These are phyloP conservation scores for Aspergillus floridensis DNA, from an alignment of 2,329 filamentous ascomycete genomes.

Conservation along the genomic window DNA sequence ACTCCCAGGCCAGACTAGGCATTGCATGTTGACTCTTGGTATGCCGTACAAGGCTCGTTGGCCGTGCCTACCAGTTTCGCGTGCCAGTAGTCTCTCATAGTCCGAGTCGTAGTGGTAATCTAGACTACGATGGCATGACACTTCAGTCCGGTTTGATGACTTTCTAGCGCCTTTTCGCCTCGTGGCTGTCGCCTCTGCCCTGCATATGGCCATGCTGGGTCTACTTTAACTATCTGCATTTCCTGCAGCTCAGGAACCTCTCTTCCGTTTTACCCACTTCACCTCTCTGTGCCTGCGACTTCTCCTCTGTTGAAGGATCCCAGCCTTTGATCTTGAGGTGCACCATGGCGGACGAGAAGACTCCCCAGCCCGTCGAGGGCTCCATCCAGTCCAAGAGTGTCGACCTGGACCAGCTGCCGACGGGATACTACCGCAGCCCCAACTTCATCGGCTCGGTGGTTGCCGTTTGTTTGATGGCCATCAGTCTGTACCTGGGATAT, in stretches of 20 bases:
- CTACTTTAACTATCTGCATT: neutral
- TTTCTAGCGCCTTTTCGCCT: neutral
- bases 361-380: neutral
- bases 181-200: neutral
- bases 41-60: neutral
- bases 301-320: neutral
- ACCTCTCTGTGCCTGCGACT: neutral
- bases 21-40: neutral
- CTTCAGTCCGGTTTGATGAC: neutral
- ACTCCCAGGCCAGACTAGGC: neutral
- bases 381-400: neutral
- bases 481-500: constrained; percentile 24
- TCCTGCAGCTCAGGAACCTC: neutral
- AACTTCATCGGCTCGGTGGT: constrained; percentile 4
- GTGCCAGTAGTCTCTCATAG: neutral
- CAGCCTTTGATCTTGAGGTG: neutral
- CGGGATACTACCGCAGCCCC: constrained; percentile 1
- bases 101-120: neutral
- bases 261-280: neutral
- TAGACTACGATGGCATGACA: neutral
- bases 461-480: constrained; percentile 6
- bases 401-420: neutral
- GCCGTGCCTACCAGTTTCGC: neutral
- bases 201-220: neutral
- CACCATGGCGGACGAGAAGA: constrained; percentile 1